These are phyloP conservation scores for Penicillium sp. DNA, from an alignment of 2,329 filamentous ascomycete species.

Conservation along the genomic window DNA sequence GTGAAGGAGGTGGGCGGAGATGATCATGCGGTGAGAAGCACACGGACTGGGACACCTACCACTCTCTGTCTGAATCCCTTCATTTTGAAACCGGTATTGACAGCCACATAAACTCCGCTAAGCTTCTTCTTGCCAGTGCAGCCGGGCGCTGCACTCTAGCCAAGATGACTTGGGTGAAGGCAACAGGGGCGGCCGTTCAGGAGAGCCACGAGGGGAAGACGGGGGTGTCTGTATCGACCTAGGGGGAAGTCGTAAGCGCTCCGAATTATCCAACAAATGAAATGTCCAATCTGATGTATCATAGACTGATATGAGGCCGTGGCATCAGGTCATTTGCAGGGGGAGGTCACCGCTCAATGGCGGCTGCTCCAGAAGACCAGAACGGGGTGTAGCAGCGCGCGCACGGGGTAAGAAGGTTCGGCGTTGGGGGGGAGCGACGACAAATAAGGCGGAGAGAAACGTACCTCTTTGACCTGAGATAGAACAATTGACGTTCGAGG, in stretches of 20 bases:
- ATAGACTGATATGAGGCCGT: background rate
- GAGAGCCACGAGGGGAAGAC: constrained; percentile 22
- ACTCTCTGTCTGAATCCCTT: constrained; percentile 97
- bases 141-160: constrained; percentile 34
- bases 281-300: background rate
- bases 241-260: constrained; percentile 28
- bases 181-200: constrained; percentile 21
- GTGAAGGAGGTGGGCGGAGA: constrained; percentile 26
- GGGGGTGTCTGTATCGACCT: constrained; percentile 31
- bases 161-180: constrained; percentile 25
- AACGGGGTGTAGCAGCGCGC: constrained; percentile 19
- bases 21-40: constrained; percentile 23
- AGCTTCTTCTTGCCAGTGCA: constrained; percentile 33
- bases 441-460: constrained; percentile 2
- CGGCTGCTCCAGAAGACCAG: constrained; percentile 7
- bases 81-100: constrained; percentile 59
- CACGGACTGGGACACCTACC: constrained; percentile 56
- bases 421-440: constrained; percentile 7
- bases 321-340: background rate
- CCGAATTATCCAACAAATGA: constrained; percentile 15
- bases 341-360: constrained; percentile 11
- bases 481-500: constrained; percentile 18
- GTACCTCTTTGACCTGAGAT: constrained; percentile 14
- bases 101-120: constrained; percentile 36
- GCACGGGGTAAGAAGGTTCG: constrained; percentile 21